Evolutionary conservation across 495 filamentous ascomycete genomes (phyloP).

Genomic region (Aspergillus olivimuriae): DNA sequence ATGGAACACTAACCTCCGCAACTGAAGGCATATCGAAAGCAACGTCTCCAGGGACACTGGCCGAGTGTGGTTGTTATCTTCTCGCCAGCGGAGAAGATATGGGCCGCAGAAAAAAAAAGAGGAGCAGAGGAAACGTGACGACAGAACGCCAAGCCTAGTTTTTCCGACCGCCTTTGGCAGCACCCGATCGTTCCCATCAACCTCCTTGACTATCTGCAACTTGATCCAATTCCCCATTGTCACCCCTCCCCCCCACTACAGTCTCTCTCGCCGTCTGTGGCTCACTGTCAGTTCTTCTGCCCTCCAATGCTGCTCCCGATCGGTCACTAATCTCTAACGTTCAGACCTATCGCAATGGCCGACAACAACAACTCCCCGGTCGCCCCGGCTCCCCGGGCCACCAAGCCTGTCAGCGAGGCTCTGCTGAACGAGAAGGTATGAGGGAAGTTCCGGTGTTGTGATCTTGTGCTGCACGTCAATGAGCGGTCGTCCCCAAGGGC

Average conservation of each 20-base stretch:
- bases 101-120: slow-evolving; percentile 20
- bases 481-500: too few relatives aligned
- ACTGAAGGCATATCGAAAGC: slow-evolving; percentile 31
- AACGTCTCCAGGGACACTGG: background rate
- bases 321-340: slow-evolving; percentile 1
- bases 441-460: slow-evolving; percentile 1
- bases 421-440: slow-evolving; percentile 92
- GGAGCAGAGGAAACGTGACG: slow-evolving; percentile 2
- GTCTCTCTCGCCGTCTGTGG: slow-evolving; percentile 9
- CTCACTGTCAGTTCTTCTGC: slow-evolving; percentile 1
- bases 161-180: slow-evolving; percentile 40
- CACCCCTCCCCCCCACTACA: background rate
- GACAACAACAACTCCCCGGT: slow-evolving; percentile 45
- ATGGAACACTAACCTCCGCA: slow-evolving; percentile 31
- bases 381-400: slow-evolving; percentile 44
- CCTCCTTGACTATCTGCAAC: slow-evolving; percentile 22
- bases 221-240: slow-evolving; percentile 14
- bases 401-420: slow-evolving; percentile 84
- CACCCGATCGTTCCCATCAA: slow-evolving; percentile 24
- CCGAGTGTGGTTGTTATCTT: background rate
- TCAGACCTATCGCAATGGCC: slow-evolving; percentile 46
- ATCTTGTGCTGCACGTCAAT: too few relatives aligned
- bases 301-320: background rate
- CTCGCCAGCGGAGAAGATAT: background rate
- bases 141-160: slow-evolving; percentile 23